Percentiles rank a stretch among this genome's conserved stretches.
These are phyloP conservation scores for Auriculariales sp. DNA, from an alignment of 768 basidiomycete genomes.

Conservation along the genomic window DNA sequence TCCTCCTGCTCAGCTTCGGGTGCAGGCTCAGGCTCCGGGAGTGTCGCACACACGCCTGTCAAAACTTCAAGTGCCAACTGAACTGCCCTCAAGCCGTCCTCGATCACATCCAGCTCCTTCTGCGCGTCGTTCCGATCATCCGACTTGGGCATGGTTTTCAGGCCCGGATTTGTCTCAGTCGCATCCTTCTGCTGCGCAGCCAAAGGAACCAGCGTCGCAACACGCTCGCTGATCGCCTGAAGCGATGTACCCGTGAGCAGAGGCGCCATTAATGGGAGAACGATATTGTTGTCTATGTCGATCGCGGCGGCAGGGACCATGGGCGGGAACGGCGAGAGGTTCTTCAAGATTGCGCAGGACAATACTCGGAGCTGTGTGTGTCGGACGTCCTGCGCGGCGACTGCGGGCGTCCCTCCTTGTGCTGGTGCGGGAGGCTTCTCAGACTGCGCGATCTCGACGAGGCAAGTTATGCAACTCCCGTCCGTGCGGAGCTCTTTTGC, in stretches of 20 bases:
- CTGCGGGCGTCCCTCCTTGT: conserved; percentile 23
- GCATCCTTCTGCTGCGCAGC: conserved; percentile 31
- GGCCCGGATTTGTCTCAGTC: conserved; percentile 37
- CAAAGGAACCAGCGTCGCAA: neutral
- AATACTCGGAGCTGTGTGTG: conserved; percentile 45
- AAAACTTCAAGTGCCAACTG: conserved; percentile 80
- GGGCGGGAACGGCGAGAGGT: conserved; percentile 63
- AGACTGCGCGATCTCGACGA: conserved; percentile 44
- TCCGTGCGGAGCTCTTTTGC: conserved; percentile 49
- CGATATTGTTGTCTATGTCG: conserved; percentile 56
- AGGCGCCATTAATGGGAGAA: conserved; percentile 57
- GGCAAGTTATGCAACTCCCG: conserved; percentile 44
- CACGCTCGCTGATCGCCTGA: conserved; percentile 23
- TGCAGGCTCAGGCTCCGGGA: conserved; percentile 55
- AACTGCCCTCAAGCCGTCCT: conserved; percentile 54
- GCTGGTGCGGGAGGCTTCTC: conserved; percentile 11
- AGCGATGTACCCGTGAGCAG: conserved; percentile 45
- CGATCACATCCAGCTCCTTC: conserved; percentile 56
- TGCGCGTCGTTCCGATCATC: conserved; percentile 65
- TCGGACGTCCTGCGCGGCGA: conserved; percentile 26
- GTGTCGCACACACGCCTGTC: conserved; percentile 73
- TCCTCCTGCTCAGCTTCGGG: conserved; percentile 6
- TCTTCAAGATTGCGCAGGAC: conserved; percentile 59
- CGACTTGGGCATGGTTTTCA: conserved; percentile 53
- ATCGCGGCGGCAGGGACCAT: conserved; percentile 43